Conservation (phyloP, 768 basidiomycete genomes). For the Tremella mesenterica region DNA sequence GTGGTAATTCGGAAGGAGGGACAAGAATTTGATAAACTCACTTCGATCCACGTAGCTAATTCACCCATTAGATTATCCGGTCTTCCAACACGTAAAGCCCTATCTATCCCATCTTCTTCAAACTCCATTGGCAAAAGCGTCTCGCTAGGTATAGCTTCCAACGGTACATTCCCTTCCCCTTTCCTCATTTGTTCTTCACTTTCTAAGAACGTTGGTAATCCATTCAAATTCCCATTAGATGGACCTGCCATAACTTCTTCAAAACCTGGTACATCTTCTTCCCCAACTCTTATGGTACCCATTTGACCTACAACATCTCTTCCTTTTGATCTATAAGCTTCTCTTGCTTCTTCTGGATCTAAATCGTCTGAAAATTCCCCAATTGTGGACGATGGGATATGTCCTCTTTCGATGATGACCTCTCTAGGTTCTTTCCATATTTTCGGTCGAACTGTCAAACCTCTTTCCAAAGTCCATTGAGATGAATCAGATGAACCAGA, state of each 20-base stretch:
- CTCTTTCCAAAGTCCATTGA: conserved; percentile 16
- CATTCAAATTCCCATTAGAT: conserved; percentile 7
- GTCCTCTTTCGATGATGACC: conserved; percentile 20
- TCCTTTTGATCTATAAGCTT: conserved; percentile 41
- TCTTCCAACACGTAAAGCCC: conserved; percentile 18
- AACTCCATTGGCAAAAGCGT: conserved; percentile 10
- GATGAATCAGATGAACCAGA: conserved; percentile 41
- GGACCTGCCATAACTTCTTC: conserved; percentile 16
- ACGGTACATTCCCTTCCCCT: conserved; percentile 18
- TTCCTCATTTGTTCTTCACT: conserved; percentile 25
- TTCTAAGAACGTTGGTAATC: conserved; percentile 28
- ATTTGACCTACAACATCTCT: conserved; percentile 33
- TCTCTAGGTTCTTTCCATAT: conserved; percentile 24
- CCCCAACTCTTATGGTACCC: conserved; percentile 28
- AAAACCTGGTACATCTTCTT: conserved; percentile 35
- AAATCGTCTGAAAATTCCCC: neutral
- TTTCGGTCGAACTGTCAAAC: conserved; percentile 19
- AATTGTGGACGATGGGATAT: neutral
- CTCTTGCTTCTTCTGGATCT: conserved; percentile 21
- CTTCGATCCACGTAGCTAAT: conserved; percentile 37
- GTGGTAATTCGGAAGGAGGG: neutral
- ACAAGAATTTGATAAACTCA: conserved; percentile 13
- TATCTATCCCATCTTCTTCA: conserved; percentile 11
- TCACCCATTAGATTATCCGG: conserved; percentile 29
- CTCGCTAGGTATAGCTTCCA: conserved; percentile 6